Base-by-base conservation (phyloP, 176 grass and related monocot species). In the Hsuehochloa calcarea region DNA sequence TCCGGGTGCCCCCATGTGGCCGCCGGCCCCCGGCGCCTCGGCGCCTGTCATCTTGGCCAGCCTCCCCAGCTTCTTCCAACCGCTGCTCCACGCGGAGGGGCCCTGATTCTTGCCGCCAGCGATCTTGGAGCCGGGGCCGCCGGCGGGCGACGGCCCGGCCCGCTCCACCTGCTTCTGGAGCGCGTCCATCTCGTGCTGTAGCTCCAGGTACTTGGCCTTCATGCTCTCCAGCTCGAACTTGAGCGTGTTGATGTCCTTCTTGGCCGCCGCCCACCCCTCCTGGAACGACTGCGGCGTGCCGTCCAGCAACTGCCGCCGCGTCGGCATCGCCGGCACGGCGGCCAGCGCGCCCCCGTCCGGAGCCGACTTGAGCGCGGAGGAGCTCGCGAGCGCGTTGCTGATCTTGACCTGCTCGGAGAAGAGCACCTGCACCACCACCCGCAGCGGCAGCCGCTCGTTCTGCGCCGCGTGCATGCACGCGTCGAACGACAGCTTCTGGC, bases 211-310 rank as follows among this genome's bases (percentile, higher is more conserved):
- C 96, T 96, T 99, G 83, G 91, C 88, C 83, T 96, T 99, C 86
- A 96, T 85, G 91, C 91, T 96, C 80, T 99, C 96, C 63, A 99
- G 91, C 88, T 99, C 96, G 83, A 99, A 96, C 88, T 99, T 99
- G 64, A 99, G 93, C 39, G 91, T 99, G 91, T 99, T 96, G 86
- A 99, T 99, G 89, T 99, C 96, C 93, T 99, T 99, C 87, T 99
- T 99, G 1, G 96, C 93, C 37, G 91, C 76, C 72, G 92, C 88
- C 96, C 91, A 99, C 5, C 96, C 96, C 23, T 99, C 96, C 86
- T 99, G 91, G 92, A 99, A 96, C 79, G 96, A 99, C 89, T 92
- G 91, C 43, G 93, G 96, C 77, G 96, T 99, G 16, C 88, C 93
- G 65, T 99, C 93, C 63, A 99, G 92, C 55, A 99, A 81, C 82